phyloP scores from a whole-genome alignment of 2,329 filamentous ascomycete species.

The Colletotrichum eleusines region DNA sequence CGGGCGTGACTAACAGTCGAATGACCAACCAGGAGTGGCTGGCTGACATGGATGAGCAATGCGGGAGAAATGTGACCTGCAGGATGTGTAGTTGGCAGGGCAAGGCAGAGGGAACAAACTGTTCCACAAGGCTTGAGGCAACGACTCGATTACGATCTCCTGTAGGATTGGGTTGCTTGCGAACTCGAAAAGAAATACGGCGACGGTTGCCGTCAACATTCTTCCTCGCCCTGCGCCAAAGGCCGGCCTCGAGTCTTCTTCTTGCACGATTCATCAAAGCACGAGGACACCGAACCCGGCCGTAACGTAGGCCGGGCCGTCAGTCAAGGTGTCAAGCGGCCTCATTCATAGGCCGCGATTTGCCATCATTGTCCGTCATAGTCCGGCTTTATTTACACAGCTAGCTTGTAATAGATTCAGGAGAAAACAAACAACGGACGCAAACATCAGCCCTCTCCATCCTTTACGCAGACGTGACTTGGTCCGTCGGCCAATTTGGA shows the following conservation, averaged over 20 bases:
- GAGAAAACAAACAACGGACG: constrained; percentile 16
- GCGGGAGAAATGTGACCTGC: constrained; percentile 17
- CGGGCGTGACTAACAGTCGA: not conserved
- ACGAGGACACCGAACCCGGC: not conserved
- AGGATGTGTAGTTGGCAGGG: constrained; percentile 1
- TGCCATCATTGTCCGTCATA: not conserved
- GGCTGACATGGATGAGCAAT: constrained; percentile 18
- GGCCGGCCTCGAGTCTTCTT: not conserved
- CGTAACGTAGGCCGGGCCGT: not conserved
- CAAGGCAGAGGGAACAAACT: not conserved
- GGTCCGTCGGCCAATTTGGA: not conserved
- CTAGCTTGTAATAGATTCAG: not conserved
- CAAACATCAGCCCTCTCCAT: not conserved
- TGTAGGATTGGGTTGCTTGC: not conserved
- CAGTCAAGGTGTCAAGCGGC: not conserved
- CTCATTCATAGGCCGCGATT: not conserved
- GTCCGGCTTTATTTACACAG: constrained; percentile 21
- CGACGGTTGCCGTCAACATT: not conserved
- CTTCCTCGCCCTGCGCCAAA: not conserved
- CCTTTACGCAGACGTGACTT: not conserved
- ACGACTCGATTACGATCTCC: not conserved
- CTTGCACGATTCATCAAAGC: not conserved
- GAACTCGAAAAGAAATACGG: not conserved
- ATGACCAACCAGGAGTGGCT: not conserved
- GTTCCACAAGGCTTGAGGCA: not conserved